Evolutionary conservation across 768 basidiomycete genomes (phyloP).

Genomic region (Suillus weaverae): DNA sequence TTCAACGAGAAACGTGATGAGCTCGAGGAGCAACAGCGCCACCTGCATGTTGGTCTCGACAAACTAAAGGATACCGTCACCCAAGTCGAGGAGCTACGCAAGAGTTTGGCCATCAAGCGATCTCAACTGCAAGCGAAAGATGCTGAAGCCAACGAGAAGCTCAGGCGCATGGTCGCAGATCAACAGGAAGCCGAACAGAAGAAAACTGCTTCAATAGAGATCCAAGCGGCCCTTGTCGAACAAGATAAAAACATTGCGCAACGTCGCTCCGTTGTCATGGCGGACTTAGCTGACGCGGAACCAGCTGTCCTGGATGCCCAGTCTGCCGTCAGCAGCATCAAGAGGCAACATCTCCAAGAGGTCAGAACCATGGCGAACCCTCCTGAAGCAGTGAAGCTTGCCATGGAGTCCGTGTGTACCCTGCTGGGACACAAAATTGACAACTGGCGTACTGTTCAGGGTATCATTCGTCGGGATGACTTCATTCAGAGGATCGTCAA

Average conservation of each 20-base stretch:
- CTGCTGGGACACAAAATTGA: conserved; percentile 96
- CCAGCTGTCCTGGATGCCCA: conserved; percentile 96
- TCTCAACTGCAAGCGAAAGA: conserved; percentile 92
- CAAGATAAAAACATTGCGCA: conserved; percentile 90
- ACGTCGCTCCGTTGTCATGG: conserved; percentile 85
- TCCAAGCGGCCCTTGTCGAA: conserved; percentile 89
- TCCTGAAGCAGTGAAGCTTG: conserved; percentile 94
- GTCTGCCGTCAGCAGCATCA: conserved; percentile 96
- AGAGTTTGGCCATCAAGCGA: conserved; percentile 92
- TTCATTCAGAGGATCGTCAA: conserved; percentile 95
- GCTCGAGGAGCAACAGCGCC: conserved; percentile 96
- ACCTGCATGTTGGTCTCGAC: conserved; percentile 96
- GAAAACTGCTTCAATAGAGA: conserved; percentile 94
- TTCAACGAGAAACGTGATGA: conserved; percentile 97
- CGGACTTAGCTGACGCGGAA: conserved; percentile 95
- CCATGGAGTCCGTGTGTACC: conserved; percentile 98
- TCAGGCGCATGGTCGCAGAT: conserved; percentile 96
- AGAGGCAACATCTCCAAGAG: conserved; percentile 92
- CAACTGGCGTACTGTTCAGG: conserved; percentile 93
- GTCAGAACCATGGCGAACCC: conserved; percentile 98
- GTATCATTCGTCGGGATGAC: conserved; percentile 93
- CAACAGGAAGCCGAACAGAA: conserved; percentile 99
- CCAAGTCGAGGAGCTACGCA: conserved; percentile 94
- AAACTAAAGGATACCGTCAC: conserved; percentile 95
- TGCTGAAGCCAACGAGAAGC: conserved; percentile 93